A percentile compares a stretch with the other conserved stretches of the same genome.
Conservation (phyloP, 441 rosid species). For the Gossypium davidsonii region DNA sequence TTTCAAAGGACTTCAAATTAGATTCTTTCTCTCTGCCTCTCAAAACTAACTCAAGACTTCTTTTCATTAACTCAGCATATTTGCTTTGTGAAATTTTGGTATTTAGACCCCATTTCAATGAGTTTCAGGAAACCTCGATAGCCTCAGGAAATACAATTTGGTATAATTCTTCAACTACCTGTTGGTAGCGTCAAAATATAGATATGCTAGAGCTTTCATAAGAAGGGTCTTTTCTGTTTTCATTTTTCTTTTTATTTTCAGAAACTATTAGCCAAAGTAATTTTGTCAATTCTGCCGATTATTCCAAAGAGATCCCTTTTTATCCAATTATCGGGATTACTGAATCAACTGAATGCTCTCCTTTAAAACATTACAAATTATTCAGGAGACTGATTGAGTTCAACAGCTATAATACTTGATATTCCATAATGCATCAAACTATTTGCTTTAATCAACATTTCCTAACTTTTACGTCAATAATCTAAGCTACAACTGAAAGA, state of each 20-base stretch:
- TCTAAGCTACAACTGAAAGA: neutral
- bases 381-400: neutral
- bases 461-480: neutral
- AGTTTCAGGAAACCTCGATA: neutral
- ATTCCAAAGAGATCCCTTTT: neutral
- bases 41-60: neutral
- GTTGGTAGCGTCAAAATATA: neutral
- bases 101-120: neutral
- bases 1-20: neutral
- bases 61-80: neutral
- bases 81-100: neutral
- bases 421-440: neutral
- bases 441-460: neutral
- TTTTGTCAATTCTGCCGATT: neutral
- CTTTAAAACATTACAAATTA: neutral
- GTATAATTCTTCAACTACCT: neutral
- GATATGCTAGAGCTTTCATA: neutral
- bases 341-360: neutral
- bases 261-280: neutral
- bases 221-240: neutral
- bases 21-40: neutral
- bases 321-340: neutral
- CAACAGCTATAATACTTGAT: neutral
- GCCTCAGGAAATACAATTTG: neutral
- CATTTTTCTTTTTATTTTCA: neutral